phyloP scores from a whole-genome alignment of 2,329 filamentous ascomycete species.

The Verticillium klebahnii region DNA sequence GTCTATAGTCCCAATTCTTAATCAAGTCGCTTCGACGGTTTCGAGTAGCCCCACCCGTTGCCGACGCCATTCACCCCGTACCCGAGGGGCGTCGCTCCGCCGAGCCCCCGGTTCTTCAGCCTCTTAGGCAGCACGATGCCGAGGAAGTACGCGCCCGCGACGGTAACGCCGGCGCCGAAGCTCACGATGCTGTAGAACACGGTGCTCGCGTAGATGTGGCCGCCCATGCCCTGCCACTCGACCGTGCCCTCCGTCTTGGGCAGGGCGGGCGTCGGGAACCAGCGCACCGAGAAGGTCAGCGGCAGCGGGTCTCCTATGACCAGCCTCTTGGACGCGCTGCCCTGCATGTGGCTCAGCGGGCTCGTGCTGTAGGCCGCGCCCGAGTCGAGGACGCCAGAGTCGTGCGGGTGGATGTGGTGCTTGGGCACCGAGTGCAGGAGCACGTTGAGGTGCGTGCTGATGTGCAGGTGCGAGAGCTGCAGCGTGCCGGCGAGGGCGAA shows the following conservation, averaged over 20 bases:
- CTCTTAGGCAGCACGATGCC: conserved; percentile 53
- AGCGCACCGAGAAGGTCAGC: conserved; percentile 74
- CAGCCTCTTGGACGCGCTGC: conserved; percentile 55
- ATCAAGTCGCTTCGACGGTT: conserved; percentile 50
- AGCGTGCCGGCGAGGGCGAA: conserved; percentile 87
- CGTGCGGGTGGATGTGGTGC: conserved; percentile 57
- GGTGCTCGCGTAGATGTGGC: conserved; percentile 59
- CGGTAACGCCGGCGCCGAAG: conserved; percentile 50
- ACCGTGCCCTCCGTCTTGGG: conserved; percentile 63
- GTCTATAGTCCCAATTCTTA: conserved; percentile 15
- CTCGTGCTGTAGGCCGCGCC: conserved; percentile 83
- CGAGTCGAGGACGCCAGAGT: conserved; percentile 78
- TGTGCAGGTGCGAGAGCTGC: conserved; percentile 83
- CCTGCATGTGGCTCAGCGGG: conserved; percentile 57
- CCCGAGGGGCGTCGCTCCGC: conserved; percentile 53
- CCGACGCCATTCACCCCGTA: conserved; percentile 46
- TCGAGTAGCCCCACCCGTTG: conserved; percentile 57
- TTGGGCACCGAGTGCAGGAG: conserved; percentile 69
- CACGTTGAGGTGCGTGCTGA: conserved; percentile 86
- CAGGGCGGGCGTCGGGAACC: conserved; percentile 74
- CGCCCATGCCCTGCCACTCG: conserved; percentile 61
- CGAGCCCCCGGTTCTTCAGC: conserved; percentile 44
- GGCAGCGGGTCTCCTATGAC: conserved; percentile 85
- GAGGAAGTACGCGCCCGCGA: conserved; percentile 55
- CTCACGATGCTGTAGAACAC: conserved; percentile 58